These are phyloP conservation scores for Boletus bicolor DNA, from an alignment of 768 basidiomycete genomes.

Conservation along the genomic window DNA sequence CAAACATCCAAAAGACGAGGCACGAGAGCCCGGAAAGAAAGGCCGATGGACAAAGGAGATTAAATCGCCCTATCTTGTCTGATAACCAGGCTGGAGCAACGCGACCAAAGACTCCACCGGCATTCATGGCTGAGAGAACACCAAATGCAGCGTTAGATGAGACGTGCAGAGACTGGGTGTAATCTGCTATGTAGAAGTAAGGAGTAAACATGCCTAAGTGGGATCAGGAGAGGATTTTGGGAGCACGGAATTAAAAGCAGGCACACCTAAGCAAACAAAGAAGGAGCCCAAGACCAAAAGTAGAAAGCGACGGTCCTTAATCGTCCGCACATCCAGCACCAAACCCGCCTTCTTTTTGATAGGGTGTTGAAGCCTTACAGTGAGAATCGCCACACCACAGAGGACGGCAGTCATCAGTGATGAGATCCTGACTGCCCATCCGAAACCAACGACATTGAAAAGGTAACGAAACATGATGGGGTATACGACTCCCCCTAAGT, in stretches of 20 bases:
- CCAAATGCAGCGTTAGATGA: constrained; percentile 44
- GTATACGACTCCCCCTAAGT: constrained; percentile 63
- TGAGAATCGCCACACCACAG: constrained; percentile 45
- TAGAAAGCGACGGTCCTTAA: constrained; percentile 50
- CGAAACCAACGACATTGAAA: constrained; percentile 54
- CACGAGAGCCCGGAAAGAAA: constrained; percentile 61
- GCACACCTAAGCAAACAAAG: constrained; percentile 59
- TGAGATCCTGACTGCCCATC: constrained; percentile 59
- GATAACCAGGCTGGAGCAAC: constrained; percentile 61
- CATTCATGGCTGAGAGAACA: constrained; percentile 66
- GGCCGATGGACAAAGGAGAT: constrained; percentile 60
- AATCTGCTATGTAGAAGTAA: constrained; percentile 66
- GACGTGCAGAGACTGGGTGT: constrained; percentile 42
- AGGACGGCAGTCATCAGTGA: constrained; percentile 49
- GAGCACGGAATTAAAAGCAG: background rate
- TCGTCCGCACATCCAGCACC: constrained; percentile 26
- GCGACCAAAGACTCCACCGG: constrained; percentile 62
- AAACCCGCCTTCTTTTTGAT: constrained; percentile 15
- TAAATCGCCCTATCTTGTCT: constrained; percentile 64
- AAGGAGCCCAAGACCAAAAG: constrained; percentile 53
- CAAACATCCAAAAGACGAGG: constrained; percentile 55
- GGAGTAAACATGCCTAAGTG: constrained; percentile 64
- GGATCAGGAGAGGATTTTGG: background rate
- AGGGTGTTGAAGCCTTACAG: constrained; percentile 38
- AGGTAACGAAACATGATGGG: constrained; percentile 61